phyloP scores from a whole-genome alignment of 2,329 filamentous ascomycete genomes.

The Aaosphaeria pasadenensis region DNA sequence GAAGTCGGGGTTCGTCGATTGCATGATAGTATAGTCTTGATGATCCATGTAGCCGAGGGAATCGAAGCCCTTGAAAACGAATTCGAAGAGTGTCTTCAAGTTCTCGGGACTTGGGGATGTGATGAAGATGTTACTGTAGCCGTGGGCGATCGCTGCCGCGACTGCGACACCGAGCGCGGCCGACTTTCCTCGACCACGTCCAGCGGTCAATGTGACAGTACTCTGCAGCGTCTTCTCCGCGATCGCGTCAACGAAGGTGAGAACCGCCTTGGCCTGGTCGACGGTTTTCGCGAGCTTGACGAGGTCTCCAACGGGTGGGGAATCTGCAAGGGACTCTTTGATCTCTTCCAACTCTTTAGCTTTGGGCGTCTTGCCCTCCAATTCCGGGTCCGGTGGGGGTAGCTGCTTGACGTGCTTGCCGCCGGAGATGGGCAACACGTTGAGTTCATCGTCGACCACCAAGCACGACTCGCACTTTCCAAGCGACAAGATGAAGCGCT shows the following conservation, averaged over 20 bases:
- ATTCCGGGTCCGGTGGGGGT: conserved; percentile 70
- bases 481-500: conserved; percentile 91
- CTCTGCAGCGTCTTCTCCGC: conserved; percentile 92
- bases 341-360: conserved; percentile 76
- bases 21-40: conserved; percentile 95
- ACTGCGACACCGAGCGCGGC: conserved; percentile 93
- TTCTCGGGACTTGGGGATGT: conserved; percentile 97
- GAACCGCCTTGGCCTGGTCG: conserved; percentile 93
- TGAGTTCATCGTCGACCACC: conserved; percentile 96
- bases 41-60: conserved; percentile 91
- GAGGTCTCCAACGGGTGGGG: conserved; percentile 80
- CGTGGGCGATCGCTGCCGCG: conserved; percentile 89
- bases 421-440: conserved; percentile 94
- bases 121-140: conserved; percentile 99
- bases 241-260: conserved; percentile 95
- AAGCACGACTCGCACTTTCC: conserved; percentile 94
- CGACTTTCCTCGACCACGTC: conserved; percentile 93
- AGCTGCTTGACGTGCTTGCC: conserved; percentile 85
- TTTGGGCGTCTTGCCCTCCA: conserved; percentile 67
- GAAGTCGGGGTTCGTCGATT: conserved; percentile 97
- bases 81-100: conserved; percentile 96
- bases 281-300: conserved; percentile 84
- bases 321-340: conserved; percentile 83
- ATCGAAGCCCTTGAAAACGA: conserved; percentile 97
- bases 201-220: conserved; percentile 90